Conservation (phyloP, 2,329 filamentous ascomycete species). For the Fusarium phyllophilum region DNA sequence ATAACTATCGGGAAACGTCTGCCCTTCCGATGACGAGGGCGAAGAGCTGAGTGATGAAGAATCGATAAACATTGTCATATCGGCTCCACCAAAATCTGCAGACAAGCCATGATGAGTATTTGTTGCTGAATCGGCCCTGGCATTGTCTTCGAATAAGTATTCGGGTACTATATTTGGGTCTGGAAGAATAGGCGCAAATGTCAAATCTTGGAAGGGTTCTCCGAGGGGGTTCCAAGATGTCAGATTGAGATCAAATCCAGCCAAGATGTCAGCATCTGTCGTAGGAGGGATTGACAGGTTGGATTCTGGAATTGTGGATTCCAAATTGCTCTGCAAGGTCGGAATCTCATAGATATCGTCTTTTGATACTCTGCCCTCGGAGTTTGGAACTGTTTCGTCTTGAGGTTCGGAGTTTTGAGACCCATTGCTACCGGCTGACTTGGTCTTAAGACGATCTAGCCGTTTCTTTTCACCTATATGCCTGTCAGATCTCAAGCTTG, state of each 20-base stretch:
- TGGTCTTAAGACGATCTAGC: slow-evolving; percentile 41
- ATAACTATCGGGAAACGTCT: slow-evolving; percentile 58
- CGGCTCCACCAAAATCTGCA: neutral
- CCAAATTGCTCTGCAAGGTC: neutral
- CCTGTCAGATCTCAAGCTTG: slow-evolving; percentile 1
- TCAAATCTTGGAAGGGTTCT: slow-evolving; percentile 30
- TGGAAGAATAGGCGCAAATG: slow-evolving; percentile 32
- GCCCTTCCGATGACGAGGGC: slow-evolving; percentile 30
- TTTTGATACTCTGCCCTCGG: slow-evolving; percentile 3
- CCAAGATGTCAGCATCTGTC: slow-evolving; percentile 25
- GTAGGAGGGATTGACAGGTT: slow-evolving; percentile 1
- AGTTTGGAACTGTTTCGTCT: neutral
- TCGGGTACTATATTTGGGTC: slow-evolving; percentile 8
- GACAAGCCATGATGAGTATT: neutral
- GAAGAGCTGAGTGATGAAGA: slow-evolving; percentile 35
- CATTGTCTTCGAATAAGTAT: slow-evolving; percentile 16
- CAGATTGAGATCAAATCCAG: slow-evolving; percentile 39
- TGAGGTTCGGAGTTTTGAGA: neutral
- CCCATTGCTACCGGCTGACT: slow-evolving; percentile 11
- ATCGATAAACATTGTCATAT: slow-evolving; percentile 34
- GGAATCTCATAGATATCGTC: slow-evolving; percentile 12
- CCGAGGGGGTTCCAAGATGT: slow-evolving; percentile 37
- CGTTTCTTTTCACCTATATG: slow-evolving; percentile 49
- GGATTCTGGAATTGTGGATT: neutral
- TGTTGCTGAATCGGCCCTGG: neutral